These are phyloP conservation scores for Musa schizocarpa DNA, from an alignment of 176 grass and related monocot genomes.

Conservation along the genomic window DNA sequence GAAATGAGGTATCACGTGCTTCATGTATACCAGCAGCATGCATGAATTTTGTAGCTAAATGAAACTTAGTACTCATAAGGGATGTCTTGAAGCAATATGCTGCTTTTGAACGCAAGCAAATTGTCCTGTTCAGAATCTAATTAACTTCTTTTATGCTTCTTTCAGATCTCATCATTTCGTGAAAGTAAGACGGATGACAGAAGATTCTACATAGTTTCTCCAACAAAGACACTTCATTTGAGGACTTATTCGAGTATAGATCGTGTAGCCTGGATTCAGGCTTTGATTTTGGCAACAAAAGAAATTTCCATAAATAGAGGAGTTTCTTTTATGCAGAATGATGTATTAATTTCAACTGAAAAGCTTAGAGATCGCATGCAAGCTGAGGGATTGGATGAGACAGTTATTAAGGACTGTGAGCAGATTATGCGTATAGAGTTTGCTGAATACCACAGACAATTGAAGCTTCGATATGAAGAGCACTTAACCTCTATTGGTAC, in stretches of 20 bases:
- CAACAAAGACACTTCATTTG: slow-evolving; percentile 78
- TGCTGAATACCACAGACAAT: slow-evolving; percentile 49
- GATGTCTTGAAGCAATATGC: background rate
- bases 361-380: slow-evolving; percentile 64
- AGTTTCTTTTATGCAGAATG: slow-evolving; percentile 31
- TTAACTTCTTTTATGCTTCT: slow-evolving; percentile 21
- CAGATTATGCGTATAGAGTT: slow-evolving; percentile 84
- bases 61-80: background rate
- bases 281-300: slow-evolving; percentile 64
- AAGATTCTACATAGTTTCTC: slow-evolving; percentile 84
- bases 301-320: slow-evolving; percentile 40
- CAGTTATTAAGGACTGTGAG: slow-evolving; percentile 74
- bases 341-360: slow-evolving; percentile 60
- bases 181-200: slow-evolving; percentile 93
- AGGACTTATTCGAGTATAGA: slow-evolving; percentile 70
- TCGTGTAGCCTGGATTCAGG: slow-evolving; percentile 82
- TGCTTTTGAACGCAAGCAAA: background rate
- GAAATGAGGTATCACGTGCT: no score
- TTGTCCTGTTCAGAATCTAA: slow-evolving; percentile 13
- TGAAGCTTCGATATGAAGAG: slow-evolving; percentile 57
- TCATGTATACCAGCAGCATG: background rate
- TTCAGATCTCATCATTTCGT: slow-evolving; percentile 85
- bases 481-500: slow-evolving; percentile 58
- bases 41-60: background rate
- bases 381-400: slow-evolving; percentile 59